Percentiles rank a stretch among this genome's conserved stretches.
These are phyloP conservation scores for Phaffia rhodozyma DNA, from an alignment of 1,284 basidiomycete species.

Conservation along the genomic window DNA sequence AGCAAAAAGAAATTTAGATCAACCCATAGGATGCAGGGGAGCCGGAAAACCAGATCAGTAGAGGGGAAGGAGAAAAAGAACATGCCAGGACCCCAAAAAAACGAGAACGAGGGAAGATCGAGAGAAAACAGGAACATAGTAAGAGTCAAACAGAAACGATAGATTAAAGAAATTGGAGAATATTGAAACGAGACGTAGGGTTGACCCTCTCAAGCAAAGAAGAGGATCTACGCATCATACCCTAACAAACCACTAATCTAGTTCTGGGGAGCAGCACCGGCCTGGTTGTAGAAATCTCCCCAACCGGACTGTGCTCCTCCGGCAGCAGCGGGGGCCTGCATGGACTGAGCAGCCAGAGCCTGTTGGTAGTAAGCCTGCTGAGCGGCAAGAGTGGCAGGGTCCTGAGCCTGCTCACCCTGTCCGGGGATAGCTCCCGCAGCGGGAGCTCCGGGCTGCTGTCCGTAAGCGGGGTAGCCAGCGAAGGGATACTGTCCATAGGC, in stretches of 20 bases:
- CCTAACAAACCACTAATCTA: conserved; percentile 21
- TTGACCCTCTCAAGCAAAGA: conserved; percentile 21
- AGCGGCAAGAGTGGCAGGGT: conserved; percentile 11
- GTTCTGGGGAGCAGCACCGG: conserved; percentile 18
- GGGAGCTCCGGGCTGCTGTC: conserved; percentile 15
- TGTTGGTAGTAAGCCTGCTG: conserved; percentile 17
- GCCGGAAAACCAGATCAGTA: conserved; percentile 18
- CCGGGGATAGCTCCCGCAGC: conserved; percentile 7
- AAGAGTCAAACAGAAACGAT: conserved; percentile 14
- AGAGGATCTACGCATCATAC: conserved; percentile 24
- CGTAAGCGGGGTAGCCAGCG: conserved; percentile 17
- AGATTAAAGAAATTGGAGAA: conserved; percentile 17
- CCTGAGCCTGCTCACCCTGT: conserved; percentile 9
- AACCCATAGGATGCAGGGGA: neutral
- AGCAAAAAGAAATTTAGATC: conserved; percentile 22
- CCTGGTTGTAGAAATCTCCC: conserved; percentile 15
- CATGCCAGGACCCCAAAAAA: conserved; percentile 20
- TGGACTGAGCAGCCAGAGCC: conserved; percentile 7
- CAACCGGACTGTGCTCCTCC: conserved; percentile 45
- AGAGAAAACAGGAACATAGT: neutral
- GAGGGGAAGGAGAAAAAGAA: conserved; percentile 25
- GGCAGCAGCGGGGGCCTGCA: conserved; percentile 31
- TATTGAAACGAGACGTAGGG: conserved; percentile 8
- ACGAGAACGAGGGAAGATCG: conserved; percentile 14
- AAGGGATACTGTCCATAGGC: conserved; percentile 69